Base-by-base conservation (phyloP, 352 stramenopile species). In the Phytophthora foliorum region DNA sequence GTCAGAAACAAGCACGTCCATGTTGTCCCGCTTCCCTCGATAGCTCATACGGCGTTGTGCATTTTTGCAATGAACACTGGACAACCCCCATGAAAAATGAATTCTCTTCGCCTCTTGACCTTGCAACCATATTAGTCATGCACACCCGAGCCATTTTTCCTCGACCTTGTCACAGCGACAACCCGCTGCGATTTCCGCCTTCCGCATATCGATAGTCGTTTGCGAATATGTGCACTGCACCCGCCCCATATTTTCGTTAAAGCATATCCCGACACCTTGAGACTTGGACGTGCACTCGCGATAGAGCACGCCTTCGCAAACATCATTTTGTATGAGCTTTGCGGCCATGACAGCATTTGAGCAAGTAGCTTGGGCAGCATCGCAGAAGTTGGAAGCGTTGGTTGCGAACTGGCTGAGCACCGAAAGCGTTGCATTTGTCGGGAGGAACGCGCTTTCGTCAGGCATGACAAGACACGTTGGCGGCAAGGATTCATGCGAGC, bases 71-170 rank as follows among this genome's bases (percentile, higher is more conserved):
- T 9, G 32, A 38, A 38, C 32, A 38, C 9, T 16, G 32, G 10
- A 17, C 32, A 38, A 2, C 5, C 17, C 22, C 38, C 38, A 10
- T 24, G n/a, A 9, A 22, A 8, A 45, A 45, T 45, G 17, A 19
- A 6, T 45, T 45, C 32, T 17, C 32, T 38, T 16, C 32, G 16
- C 9, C 13, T 17, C 32, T 38, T 25, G 21, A 22, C 21, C 45
- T 9, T 52, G 13, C n/a, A 53, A 55, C 27, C 17, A 21, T 22
- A 16, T 17, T 45, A 16, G 7, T 74, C 67, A 74, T n/a, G 27
- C 21, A 36, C 72, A 79, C 4, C 72, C 72, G 0, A 79, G 58
- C 72, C 72, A 76, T 22, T 53, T 51, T 38, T 79, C 72, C 48
- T 76, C 67, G 17, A 45, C 13, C 21, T 60, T 24, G 25, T 76